phyloP scores from a whole-genome alignment of 345 rosid species.

The Odontarrhena argentea region DNA sequence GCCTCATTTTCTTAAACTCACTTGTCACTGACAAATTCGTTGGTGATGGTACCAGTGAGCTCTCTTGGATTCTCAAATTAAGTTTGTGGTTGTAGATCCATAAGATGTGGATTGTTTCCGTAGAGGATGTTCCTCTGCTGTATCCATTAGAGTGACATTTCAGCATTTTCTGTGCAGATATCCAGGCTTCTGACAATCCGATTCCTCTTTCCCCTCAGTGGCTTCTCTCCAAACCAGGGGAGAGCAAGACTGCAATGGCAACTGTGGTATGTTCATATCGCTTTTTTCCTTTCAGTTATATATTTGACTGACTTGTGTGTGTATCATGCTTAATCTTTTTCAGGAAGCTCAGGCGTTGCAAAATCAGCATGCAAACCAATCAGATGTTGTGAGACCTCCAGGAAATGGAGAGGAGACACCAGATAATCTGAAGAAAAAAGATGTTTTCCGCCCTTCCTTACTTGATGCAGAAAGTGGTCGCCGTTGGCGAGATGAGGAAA shows the following conservation, averaged over 20 bases:
- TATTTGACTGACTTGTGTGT: neutral
- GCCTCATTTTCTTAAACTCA: too few species aligned
- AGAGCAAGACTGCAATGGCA: slow-evolving; percentile 72
- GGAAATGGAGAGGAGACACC: slow-evolving; percentile 64
- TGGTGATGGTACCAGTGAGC: slow-evolving; percentile 6
- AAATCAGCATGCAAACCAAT: slow-evolving; percentile 45
- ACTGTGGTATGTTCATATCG: slow-evolving; percentile 59
- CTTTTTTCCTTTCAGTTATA: neutral
- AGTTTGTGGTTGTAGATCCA: slow-evolving; percentile 22
- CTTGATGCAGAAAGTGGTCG: slow-evolving; percentile 76
- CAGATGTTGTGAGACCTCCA: slow-evolving; percentile 51
- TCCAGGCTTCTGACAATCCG: slow-evolving; percentile 68
- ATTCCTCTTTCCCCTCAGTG: slow-evolving; percentile 98
- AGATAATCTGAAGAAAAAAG: slow-evolving; percentile 72
- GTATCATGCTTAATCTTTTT: slow-evolving; percentile 10
- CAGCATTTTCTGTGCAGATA: slow-evolving; percentile 61
- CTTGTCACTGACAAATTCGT: too few species aligned
- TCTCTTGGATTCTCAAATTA: neutral
- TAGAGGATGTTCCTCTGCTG: neutral
- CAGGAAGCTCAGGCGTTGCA: slow-evolving; percentile 62
- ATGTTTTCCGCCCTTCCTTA: slow-evolving; percentile 81
- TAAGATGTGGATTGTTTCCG: slow-evolving; percentile 3
- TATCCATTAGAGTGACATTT: slow-evolving; percentile 21
- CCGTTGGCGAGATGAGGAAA: slow-evolving; percentile 97
- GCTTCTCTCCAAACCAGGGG: slow-evolving; percentile 91